Conservation (phyloP, 495 filamentous ascomycete genomes). For the Penicillium steckii region DNA sequence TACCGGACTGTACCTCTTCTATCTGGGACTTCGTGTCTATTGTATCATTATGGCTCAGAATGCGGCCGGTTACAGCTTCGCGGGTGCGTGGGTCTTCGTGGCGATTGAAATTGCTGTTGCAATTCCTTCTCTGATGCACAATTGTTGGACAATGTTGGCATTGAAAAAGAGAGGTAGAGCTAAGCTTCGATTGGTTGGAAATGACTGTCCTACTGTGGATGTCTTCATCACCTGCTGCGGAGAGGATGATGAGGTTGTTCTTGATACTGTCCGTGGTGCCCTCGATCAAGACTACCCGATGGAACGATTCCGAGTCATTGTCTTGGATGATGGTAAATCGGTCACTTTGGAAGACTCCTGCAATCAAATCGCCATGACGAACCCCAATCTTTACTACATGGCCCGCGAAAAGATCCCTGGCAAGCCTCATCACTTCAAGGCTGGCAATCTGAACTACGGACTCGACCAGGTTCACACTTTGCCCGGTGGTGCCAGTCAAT, state of each 20-base stretch:
- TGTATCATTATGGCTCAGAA: constrained; percentile 41
- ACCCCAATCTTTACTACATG: constrained; percentile 48
- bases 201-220: constrained; percentile 48
- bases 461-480: constrained; percentile 34
- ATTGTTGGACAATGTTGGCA: constrained; percentile 42
- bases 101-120: constrained; percentile 36
- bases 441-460: constrained; percentile 53
- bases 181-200: constrained; percentile 40
- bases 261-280: constrained; percentile 52
- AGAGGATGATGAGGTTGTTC: constrained; percentile 52
- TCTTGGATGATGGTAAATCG: constrained; percentile 51
- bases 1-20: constrained; percentile 35
- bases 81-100: constrained; percentile 42
- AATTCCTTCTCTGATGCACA: constrained; percentile 42
- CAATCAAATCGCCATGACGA: constrained; percentile 21
- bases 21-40: constrained; percentile 38
- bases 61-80: constrained; percentile 18
- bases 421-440: constrained; percentile 53
- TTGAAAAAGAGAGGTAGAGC: constrained; percentile 38
- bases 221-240: constrained; percentile 51
- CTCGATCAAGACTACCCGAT: constrained; percentile 48
- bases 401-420: constrained; percentile 46
- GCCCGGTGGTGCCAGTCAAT: constrained; percentile 42
- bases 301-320: constrained; percentile 47
- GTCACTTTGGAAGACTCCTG: constrained; percentile 31